Percentiles rank a stretch among this genome's conserved stretches.
Conservation (phyloP, 257 asterid species). For the Petunia secreta region DNA sequence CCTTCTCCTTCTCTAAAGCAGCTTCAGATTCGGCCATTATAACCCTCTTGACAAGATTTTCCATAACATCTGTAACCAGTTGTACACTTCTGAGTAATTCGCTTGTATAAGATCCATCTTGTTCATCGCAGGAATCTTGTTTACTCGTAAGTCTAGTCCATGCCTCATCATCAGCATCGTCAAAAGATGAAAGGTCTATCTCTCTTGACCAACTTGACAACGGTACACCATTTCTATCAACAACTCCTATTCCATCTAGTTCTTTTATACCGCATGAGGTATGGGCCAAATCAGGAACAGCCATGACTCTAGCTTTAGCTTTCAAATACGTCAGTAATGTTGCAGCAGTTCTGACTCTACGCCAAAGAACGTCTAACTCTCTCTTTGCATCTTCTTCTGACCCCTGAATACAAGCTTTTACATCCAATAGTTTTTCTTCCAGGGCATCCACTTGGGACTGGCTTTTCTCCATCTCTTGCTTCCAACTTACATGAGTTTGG, state of each 20-base stretch:
- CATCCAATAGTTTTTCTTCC: slow-evolving; percentile 69
- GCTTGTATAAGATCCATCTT: slow-evolving; percentile 64
- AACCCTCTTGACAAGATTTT: slow-evolving; percentile 80
- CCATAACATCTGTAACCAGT: slow-evolving; percentile 88
- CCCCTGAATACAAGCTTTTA: slow-evolving; percentile 54
- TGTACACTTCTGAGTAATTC: slow-evolving; percentile 73
- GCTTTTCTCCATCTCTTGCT: slow-evolving; percentile 69
- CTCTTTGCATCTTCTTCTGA: slow-evolving; percentile 66
- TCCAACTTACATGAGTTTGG: slow-evolving; percentile 56
- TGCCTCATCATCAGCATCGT: slow-evolving; percentile 53
- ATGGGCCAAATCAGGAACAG: slow-evolving; percentile 78
- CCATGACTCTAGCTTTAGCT: slow-evolving; percentile 82
- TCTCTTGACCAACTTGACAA: slow-evolving; percentile 68
- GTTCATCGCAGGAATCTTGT: slow-evolving; percentile 59
- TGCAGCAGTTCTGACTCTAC: slow-evolving; percentile 83
- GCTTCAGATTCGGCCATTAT: slow-evolving; percentile 90
- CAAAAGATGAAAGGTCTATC: slow-evolving; percentile 63
- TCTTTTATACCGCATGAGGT: slow-evolving; percentile 72
- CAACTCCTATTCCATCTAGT: slow-evolving; percentile 75
- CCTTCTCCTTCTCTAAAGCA: slow-evolving; percentile 74
- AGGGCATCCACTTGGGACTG: slow-evolving; percentile 63
- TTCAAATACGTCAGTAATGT: slow-evolving; percentile 78
- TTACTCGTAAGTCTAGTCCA: slow-evolving; percentile 57
- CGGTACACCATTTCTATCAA: slow-evolving; percentile 73
- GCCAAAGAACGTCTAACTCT: slow-evolving; percentile 81